phyloP scores from a whole-genome alignment of 306 rosid species.

The Chamaecrista fasciculata region DNA sequence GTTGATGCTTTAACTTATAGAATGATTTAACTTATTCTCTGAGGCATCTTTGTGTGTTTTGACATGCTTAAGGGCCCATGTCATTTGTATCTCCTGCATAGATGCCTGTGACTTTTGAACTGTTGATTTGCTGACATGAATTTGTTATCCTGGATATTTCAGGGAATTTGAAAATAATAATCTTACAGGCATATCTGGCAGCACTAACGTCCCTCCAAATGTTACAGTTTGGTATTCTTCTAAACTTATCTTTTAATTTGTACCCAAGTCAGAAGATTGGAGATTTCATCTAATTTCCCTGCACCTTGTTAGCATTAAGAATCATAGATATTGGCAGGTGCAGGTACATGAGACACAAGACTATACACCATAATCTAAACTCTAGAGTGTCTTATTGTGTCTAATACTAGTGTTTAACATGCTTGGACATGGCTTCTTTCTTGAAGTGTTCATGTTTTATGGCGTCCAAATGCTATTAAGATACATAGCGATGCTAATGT shows the following conservation, averaged over 20 bases:
- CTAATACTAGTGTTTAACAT: too few relatives aligned
- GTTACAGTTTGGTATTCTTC: constrained; percentile 67
- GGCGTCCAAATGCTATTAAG: not conserved
- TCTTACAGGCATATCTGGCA: constrained; percentile 56
- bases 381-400: not conserved
- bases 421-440: too few relatives aligned
- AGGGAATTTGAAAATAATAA: constrained; percentile 75
- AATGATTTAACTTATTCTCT: not conserved
- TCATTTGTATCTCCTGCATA: not conserved
- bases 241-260: constrained; percentile 27
- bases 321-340: not conserved
- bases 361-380: not conserved
- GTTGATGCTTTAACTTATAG: not conserved
- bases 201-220: constrained; percentile 50
- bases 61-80: not conserved
- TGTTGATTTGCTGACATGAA: constrained; percentile 23
- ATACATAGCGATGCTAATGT: not conserved
- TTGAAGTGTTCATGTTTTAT: not conserved
- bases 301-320: constrained; percentile 1
- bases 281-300: not conserved
- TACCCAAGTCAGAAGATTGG: not conserved
- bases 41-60: not conserved
- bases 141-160: constrained; percentile 36
- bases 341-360: not conserved
- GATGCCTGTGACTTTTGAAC: not conserved